A percentile compares a stretch with the other conserved stretches of the same genome.
phyloP scores from a whole-genome alignment of 495 filamentous ascomycete species.

The Parathielavia hyrcaniae region DNA sequence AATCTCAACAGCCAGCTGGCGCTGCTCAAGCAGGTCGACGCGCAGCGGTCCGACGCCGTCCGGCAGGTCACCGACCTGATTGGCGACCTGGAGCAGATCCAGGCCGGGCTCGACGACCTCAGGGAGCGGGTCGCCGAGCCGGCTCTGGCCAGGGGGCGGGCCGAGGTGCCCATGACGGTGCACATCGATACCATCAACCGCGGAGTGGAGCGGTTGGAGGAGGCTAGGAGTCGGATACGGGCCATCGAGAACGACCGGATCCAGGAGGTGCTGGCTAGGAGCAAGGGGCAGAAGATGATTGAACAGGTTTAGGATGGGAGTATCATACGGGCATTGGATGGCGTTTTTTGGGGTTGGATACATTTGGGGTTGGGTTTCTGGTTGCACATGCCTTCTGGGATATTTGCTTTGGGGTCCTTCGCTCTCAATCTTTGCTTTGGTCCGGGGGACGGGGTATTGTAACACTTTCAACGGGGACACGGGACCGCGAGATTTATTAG shows the following conservation, averaged over 20 bases:
- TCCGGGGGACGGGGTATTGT: background rate
- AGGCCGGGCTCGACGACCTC: slow-evolving; percentile 58
- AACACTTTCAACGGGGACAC: background rate
- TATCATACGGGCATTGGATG: slow-evolving; percentile 5
- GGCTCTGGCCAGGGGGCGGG: slow-evolving; percentile 40
- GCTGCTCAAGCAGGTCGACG: slow-evolving; percentile 52
- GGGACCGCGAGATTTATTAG: background rate
- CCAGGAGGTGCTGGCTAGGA: slow-evolving; percentile 44
- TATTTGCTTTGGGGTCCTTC: slow-evolving; percentile 4
- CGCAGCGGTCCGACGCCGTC: slow-evolving; percentile 54
- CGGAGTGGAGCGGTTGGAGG: slow-evolving; percentile 59
- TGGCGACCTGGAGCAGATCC: slow-evolving; percentile 60
- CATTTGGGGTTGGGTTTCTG: background rate
- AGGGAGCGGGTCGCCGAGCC: slow-evolving; percentile 58
- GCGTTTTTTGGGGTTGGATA: slow-evolving; percentile 2
- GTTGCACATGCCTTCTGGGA: background rate
- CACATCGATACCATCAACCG: slow-evolving; percentile 64
- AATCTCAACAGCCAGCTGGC: slow-evolving; percentile 52
- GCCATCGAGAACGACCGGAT: slow-evolving; percentile 54
- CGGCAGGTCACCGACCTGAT: slow-evolving; percentile 54
- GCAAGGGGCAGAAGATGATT: slow-evolving; percentile 28
- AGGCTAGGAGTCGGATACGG: slow-evolving; percentile 48
- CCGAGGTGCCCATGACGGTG: slow-evolving; percentile 55
- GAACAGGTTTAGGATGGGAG: slow-evolving; percentile 6
- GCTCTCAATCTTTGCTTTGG: background rate